Evolutionary conservation across 306 rosid species (phyloP), one percentile per base, ranked within the genome.

Genomic region (Cercis canadensis): DNA sequence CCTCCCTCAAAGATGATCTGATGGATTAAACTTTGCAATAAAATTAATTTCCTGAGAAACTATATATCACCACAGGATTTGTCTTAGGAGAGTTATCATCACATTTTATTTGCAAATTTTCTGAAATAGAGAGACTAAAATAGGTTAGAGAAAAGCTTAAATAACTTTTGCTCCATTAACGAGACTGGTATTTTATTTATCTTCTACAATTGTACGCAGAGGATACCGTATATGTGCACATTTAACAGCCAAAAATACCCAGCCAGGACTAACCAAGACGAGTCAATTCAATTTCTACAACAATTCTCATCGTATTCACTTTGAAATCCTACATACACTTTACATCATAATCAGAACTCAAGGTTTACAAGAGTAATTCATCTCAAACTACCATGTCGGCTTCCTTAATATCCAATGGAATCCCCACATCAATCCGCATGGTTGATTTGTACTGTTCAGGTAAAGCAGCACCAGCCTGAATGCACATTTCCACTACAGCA

Each of bases 301-400:
- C 4, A 15, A 49, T 40, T 55, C 21, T 7, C 58, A 40, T 29
- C 57, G 49, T 43, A 62, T 63, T 68, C 65, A 70, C 31, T 57
- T 46, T 41, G 56, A 53, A 67, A 62, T 53, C 75, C 51, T 19
- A 41, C 75, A 52, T 40, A 36, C 17, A 61, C 51, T 66, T 45
- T 60, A 71, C 67, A 60, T 41, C 46, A 49, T 14, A 41, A 65
- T 31, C 39, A 65, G 74, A 60, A 54, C n/a, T 17, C 32, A 47
- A 24, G 69, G 18, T 44, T 36, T 40, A 57, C 2, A 24, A 55
- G 47, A 43, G 37, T n/a, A 70, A 34, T 65, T 53, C 31, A 66
- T 54, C 84, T 94, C 89, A 91, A 70, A 94, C 96, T 8, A 94
- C 99, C 99, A 91, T 91, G 66, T 94, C 97, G 72, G 95, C 95